Evolutionary conservation across 2,329 filamentous ascomycete genomes (phyloP).

Genomic region (Botrytis byssoidea): DNA sequence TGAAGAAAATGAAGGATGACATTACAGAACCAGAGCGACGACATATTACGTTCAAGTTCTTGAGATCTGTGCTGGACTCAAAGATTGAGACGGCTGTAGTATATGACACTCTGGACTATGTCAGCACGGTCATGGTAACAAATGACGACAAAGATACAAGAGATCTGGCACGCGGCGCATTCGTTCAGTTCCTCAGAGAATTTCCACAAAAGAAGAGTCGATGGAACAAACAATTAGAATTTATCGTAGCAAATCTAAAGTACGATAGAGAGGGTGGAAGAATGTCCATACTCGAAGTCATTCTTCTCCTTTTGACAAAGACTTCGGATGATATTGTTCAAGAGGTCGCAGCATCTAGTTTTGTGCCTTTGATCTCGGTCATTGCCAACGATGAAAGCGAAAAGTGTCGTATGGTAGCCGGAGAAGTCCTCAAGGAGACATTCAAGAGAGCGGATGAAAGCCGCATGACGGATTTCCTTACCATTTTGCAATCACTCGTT

Average conservation of each 20-base stretch:
- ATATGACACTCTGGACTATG: constrained; percentile 87
- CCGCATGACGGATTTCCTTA: constrained; percentile 66
- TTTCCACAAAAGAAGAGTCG: constrained; percentile 90
- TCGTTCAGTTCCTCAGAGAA: constrained; percentile 90
- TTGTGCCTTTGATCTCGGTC: constrained; percentile 80
- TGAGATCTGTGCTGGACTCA: constrained; percentile 81
- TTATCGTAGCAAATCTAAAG: constrained; percentile 85
- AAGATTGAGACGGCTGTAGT: constrained; percentile 83
- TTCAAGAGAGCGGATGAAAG: constrained; percentile 77
- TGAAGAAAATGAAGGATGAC: constrained; percentile 80
- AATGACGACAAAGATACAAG: constrained; percentile 88
- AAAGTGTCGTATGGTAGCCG: constrained; percentile 80
- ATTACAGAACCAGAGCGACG: constrained; percentile 90
- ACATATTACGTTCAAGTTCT: constrained; percentile 90
- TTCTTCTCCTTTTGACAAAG: constrained; percentile 84
- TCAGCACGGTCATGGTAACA: constrained; percentile 90
- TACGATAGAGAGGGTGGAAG: constrained; percentile 88
- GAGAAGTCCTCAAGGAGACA: constrained; percentile 73
- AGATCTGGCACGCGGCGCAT: constrained; percentile 83
- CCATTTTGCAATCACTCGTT: constrained; percentile 72
- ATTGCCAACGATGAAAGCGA: constrained; percentile 85
- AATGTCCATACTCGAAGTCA: constrained; percentile 87
- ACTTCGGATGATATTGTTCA: constrained; percentile 78
- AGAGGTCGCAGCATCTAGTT: constrained; percentile 77
- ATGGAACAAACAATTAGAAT: constrained; percentile 85